These are phyloP conservation scores for Exophiala bonariae DNA, from an alignment of 2,329 filamentous ascomycete genomes.

Conservation along the genomic window DNA sequence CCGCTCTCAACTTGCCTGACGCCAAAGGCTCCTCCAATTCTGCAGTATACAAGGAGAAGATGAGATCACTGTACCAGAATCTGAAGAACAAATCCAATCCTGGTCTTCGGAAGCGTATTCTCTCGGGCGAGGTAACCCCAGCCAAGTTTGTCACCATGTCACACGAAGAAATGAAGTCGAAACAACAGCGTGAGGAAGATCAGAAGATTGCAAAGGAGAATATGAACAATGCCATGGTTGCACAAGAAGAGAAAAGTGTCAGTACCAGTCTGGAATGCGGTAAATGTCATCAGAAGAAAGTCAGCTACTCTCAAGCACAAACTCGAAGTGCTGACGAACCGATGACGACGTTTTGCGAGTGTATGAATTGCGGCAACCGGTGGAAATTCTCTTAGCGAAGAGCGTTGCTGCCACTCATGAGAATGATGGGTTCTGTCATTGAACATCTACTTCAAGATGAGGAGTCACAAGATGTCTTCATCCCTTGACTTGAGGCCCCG, in stretches of 20 bases:
- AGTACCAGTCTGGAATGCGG: constrained; percentile 84
- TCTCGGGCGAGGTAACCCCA: constrained; percentile 70
- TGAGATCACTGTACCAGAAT: constrained; percentile 90
- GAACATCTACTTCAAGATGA: too few species aligned
- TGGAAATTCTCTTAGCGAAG: constrained; percentile 35
- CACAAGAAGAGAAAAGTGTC: constrained; percentile 87
- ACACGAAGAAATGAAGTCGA: constrained; percentile 86
- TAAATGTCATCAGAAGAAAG: constrained; percentile 89
- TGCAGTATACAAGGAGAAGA: constrained; percentile 78
- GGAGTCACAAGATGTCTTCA: too few species aligned
- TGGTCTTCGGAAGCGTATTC: constrained; percentile 72
- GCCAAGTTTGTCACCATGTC: constrained; percentile 81
- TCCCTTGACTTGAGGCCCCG: too few species aligned
- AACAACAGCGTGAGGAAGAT: constrained; percentile 75
- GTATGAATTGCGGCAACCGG: constrained; percentile 49
- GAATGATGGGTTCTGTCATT: too few species aligned
- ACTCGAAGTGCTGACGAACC: constrained; percentile 95
- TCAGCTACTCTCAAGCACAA: constrained; percentile 94
- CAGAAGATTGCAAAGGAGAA: constrained; percentile 81
- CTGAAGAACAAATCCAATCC: constrained; percentile 90
- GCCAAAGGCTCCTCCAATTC: constrained; percentile 69
- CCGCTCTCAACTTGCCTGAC: constrained; percentile 59
- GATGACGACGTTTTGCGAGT: constrained; percentile 52
- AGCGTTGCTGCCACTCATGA: too few species aligned
- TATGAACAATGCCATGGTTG: constrained; percentile 95